A percentile compares a stretch with the other conserved stretches of the same genome.
These are phyloP conservation scores for Peronospora destructor DNA, from an alignment of 352 stramenopile genomes.

Conservation along the genomic window DNA sequence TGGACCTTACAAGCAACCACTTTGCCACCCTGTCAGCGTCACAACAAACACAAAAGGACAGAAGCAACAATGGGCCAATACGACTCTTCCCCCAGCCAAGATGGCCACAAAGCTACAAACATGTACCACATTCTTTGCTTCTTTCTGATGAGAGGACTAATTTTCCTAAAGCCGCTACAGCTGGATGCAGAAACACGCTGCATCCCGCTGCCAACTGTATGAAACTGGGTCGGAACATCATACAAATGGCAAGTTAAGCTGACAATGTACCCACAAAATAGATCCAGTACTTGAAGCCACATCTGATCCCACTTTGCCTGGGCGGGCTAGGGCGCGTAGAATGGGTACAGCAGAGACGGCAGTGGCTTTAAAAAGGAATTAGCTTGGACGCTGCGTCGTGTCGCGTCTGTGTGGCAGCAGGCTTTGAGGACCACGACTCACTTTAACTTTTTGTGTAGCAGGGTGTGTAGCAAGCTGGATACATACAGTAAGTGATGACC, in stretches of 20 bases:
- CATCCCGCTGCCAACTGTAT: no score
- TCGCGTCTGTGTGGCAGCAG: background rate
- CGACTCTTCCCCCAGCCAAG: no score
- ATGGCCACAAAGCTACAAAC: no score
- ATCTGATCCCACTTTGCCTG: background rate
- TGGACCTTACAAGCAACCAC: no score
- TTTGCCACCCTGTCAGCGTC: no score
- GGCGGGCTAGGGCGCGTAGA: slow-evolving; percentile 3
- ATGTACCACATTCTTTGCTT: no score
- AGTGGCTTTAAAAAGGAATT: slow-evolving; percentile 16
- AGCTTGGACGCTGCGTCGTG: slow-evolving; percentile 2
- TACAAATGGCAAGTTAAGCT: slow-evolving; percentile 8
- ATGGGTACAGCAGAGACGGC: slow-evolving; percentile 26
- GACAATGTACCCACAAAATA: slow-evolving; percentile 16
- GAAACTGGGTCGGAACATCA: slow-evolving; percentile 2
- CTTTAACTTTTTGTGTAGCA: slow-evolving; percentile 6
- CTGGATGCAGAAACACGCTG: background rate
- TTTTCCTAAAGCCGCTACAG: no score
- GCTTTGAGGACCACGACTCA: slow-evolving; percentile 1
- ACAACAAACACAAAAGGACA: no score
- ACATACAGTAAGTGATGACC: slow-evolving; percentile 41
- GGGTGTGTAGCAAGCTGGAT: slow-evolving; percentile 1
- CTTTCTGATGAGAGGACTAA: no score
- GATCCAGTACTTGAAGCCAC: slow-evolving; percentile 23
- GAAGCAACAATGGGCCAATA: no score